Percentiles rank a stretch among this genome's conserved stretches.
These are phyloP conservation scores for Dunaliella sp. DNA, from an alignment of 139 green algal genomes.

Conservation along the genomic window DNA sequence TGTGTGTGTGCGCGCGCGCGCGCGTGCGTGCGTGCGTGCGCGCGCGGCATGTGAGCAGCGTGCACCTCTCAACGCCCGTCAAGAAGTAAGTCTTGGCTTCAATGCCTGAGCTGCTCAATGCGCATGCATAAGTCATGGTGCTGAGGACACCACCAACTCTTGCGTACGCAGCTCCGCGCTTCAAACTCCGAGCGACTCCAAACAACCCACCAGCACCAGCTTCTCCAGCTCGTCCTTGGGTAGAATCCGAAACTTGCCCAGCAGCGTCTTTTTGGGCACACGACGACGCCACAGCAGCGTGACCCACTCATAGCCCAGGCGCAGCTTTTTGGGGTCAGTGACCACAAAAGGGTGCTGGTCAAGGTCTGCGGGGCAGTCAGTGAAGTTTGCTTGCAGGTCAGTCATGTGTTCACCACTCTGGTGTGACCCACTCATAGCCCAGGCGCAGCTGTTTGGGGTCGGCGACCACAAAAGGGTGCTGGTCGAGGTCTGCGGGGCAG, in stretches of 20 bases:
- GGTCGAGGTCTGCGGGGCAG: neutral
- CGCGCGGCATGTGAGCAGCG: too few species aligned
- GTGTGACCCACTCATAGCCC: slow-evolving; percentile 5
- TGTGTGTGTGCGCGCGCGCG: too few species aligned
- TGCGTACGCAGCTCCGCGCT: too few species aligned
- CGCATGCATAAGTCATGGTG: too few species aligned
- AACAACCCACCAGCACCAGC: neutral
- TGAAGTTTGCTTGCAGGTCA: too few species aligned
- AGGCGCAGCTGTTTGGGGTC: neutral
- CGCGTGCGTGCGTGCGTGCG: too few species aligned
- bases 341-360: neutral
- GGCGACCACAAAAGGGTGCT: neutral
- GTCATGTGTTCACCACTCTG: neutral
- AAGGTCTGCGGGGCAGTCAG: neutral
- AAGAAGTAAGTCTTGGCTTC: too few species aligned
- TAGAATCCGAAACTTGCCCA: neutral
- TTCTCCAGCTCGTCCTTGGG: neutral
- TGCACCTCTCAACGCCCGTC: too few species aligned
- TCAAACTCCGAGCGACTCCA: too few species aligned
- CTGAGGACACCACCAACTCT: too few species aligned
- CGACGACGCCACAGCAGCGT: neutral
- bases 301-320: slow-evolving; percentile 12
- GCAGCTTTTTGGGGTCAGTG: neutral
- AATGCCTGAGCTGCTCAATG: too few species aligned
- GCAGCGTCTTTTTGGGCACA: slow-evolving; percentile 5